phyloP scores from a whole-genome alignment of 2,329 filamentous ascomycete species.

The Talaromyces piceae region DNA sequence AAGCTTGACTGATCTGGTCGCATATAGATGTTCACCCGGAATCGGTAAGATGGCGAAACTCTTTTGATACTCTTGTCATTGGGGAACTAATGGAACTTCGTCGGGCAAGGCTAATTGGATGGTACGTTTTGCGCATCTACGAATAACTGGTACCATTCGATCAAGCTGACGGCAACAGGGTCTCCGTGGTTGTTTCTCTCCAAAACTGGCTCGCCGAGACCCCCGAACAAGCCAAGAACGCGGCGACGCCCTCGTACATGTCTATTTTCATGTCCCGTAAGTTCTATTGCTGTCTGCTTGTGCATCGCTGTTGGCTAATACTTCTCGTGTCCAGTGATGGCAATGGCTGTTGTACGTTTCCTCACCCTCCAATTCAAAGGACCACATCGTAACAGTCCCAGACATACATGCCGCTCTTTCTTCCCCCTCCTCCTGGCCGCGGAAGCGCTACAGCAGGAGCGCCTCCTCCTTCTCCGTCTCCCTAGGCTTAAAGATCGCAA shows the following conservation, averaged over 20 bases:
- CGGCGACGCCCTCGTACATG: constrained; percentile 64
- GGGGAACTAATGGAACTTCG: neutral
- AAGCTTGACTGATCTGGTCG: constrained; percentile 15
- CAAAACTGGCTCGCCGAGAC: constrained; percentile 44
- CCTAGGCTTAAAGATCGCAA: neutral
- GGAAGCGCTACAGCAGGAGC: constrained; percentile 38
- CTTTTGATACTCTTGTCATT: neutral
- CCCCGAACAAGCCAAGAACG: constrained; percentile 48
- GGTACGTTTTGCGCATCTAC: constrained; percentile 34
- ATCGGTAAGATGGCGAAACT: constrained; percentile 52
- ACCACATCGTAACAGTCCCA: constrained; percentile 13
- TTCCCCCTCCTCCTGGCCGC: constrained; percentile 45
- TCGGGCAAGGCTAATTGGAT: constrained; percentile 52
- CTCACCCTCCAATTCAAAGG: neutral
- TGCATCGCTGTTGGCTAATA: neutral
- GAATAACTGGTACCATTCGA: neutral
- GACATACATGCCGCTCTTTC: constrained; percentile 59
- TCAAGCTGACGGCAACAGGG: constrained; percentile 24
- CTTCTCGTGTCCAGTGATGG: constrained; percentile 46
- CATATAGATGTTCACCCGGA: constrained; percentile 75
- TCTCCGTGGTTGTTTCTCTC: constrained; percentile 41
- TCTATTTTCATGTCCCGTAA: constrained; percentile 71
- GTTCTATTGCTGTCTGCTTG: constrained; percentile 29
- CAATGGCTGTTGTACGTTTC: constrained; percentile 44
- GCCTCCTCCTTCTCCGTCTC: constrained; percentile 37